Evolutionary conservation across 2,329 filamentous ascomycete genomes (phyloP).

Genomic region (Sporothrix brunneoviolacea): DNA sequence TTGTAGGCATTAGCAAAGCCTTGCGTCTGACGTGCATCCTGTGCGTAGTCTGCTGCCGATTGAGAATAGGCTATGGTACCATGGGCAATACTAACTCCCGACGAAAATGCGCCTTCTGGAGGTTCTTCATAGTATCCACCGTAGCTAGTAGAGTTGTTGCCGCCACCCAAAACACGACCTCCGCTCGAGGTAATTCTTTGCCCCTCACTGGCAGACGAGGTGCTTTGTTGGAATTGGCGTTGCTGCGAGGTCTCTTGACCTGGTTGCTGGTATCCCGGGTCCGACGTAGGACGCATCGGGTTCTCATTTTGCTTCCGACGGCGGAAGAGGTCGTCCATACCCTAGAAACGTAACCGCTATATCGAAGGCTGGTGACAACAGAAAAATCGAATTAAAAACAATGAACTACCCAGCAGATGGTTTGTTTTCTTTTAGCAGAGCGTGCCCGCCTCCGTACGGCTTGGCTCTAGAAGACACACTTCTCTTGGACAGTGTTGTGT

Average conservation of each 20-base stretch:
- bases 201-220: constrained; percentile 34
- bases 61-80: constrained; percentile 52
- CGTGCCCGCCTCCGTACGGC: no score
- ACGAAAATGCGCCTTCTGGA: constrained; percentile 40
- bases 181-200: constrained; percentile 2
- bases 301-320: constrained; percentile 69
- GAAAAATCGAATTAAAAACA: no score
- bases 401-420: no score
- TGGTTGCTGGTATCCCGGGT: constrained; percentile 42
- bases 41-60: constrained; percentile 51
- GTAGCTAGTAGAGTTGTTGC: constrained; percentile 52
- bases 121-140: constrained; percentile 53
- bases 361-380: neutral
- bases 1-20: constrained; percentile 51
- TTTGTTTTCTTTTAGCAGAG: no score
- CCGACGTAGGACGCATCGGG: constrained; percentile 55
- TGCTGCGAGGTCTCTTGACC: constrained; percentile 44
- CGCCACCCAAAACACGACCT: constrained; percentile 25
- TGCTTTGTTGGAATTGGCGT: constrained; percentile 34
- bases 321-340: constrained; percentile 76
- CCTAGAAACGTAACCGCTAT: constrained; percentile 19
- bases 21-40: constrained; percentile 52
- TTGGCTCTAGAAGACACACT: no score
- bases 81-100: constrained; percentile 50
- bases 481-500: no score